Conservation (phyloP, 2,329 filamentous ascomycete species). For the Fusarium nygamai region DNA sequence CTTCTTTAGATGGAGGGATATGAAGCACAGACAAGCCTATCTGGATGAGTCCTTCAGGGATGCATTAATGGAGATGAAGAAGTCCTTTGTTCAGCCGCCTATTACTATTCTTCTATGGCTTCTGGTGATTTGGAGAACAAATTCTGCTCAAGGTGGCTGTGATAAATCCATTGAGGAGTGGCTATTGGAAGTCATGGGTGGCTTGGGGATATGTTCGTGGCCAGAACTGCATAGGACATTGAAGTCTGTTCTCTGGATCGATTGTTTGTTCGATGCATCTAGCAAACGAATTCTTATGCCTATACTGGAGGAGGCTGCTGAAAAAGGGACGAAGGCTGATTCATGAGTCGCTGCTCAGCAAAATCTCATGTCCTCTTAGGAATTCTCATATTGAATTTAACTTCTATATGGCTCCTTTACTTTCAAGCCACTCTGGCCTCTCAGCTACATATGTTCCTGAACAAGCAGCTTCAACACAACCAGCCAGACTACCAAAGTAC, state of each 20-base stretch:
- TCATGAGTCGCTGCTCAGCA: neutral
- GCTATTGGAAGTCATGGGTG: neutral
- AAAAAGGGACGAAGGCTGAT: neutral
- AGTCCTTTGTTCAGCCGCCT: neutral
- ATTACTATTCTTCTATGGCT: slow-evolving; percentile 14
- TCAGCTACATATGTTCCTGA: neutral
- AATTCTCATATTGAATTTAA: fast-evolving
- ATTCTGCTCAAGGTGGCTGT: neutral
- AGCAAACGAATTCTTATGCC: neutral
- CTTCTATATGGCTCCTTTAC: neutral
- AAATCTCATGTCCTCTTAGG: no score
- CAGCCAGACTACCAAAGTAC: slow-evolving; percentile 39
- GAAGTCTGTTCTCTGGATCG: slow-evolving; percentile 30
- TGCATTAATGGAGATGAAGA: neutral
- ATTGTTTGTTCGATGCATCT: slow-evolving; percentile 5
- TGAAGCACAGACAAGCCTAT: slow-evolving; percentile 20
- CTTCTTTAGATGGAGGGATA: slow-evolving; percentile 33
- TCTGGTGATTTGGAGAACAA: slow-evolving; percentile 4
- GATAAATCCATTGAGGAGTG: neutral
- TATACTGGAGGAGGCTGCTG: neutral
- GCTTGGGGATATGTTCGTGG: slow-evolving; percentile 7
- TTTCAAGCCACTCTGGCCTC: slow-evolving; percentile 8
- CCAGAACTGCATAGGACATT: neutral
- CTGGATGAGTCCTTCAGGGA: slow-evolving; percentile 1
- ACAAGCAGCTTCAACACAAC: slow-evolving; percentile 40